Percentiles rank a stretch among this genome's conserved stretches.
Evolutionary conservation across 225 moss, liverwort and hornwort species (phyloP).

Genomic region (Polytrichum commune): DNA sequence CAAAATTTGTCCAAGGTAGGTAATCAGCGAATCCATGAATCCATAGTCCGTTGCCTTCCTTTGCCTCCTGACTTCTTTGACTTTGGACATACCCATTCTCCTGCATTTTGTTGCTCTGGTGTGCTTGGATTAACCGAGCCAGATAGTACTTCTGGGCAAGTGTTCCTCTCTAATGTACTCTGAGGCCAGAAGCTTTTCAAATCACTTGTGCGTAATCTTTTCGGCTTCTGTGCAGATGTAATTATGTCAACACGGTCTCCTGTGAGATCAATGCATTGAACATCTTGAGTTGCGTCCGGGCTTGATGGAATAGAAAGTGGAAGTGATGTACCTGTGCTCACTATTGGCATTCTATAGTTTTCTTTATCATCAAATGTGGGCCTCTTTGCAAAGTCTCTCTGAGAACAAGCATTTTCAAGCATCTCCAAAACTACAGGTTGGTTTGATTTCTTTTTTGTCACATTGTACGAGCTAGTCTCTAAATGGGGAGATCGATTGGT

Average conservation of each 20-base stretch:
- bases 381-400: constrained; percentile 7
- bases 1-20: no score
- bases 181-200: constrained; percentile 16
- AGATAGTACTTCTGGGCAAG: not conserved
- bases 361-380: constrained; percentile 10
- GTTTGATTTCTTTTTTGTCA: constrained; percentile 17
- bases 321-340: not conserved
- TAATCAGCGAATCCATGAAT: constrained; percentile 24
- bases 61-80: constrained; percentile 11
- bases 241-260: constrained; percentile 17
- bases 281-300: constrained; percentile 18
- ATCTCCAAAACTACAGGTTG: not conserved
- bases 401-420: not conserved
- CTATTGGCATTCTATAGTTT: constrained; percentile 1
- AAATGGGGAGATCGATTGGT: constrained; percentile 16
- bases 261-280: constrained; percentile 6
- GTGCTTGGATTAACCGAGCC: not conserved
- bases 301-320: not conserved
- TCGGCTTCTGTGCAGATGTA: constrained; percentile 8
- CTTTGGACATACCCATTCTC: constrained; percentile 22
- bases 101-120: not conserved
- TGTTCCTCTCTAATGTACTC: constrained; percentile 4
- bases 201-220: constrained; percentile 2
- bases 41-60: constrained; percentile 34
- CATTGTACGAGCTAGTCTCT: constrained; percentile 9